Conservation (phyloP, 2,329 filamentous ascomycete species). For the Sphaerulina musiva region DNA sequence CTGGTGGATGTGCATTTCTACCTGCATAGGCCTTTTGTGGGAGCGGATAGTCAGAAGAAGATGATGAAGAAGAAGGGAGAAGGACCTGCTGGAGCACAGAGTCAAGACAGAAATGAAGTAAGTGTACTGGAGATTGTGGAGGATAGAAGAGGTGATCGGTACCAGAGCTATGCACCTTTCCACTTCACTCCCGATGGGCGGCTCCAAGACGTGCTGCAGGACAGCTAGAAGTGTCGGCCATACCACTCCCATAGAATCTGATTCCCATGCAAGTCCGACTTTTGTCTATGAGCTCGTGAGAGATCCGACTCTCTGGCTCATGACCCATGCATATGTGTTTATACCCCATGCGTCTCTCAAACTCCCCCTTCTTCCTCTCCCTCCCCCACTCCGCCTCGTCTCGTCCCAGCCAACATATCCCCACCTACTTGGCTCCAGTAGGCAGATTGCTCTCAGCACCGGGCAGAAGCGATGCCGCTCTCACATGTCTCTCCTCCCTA, state of each 20-base stretch:
- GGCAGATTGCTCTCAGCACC: slow-evolving; percentile 25
- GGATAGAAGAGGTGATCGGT: slow-evolving; percentile 35
- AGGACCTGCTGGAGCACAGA: slow-evolving; percentile 13
- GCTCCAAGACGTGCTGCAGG: slow-evolving; percentile 11
- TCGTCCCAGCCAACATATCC: background rate
- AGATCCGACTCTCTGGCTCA: background rate
- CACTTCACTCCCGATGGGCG: slow-evolving; percentile 18
- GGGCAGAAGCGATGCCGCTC: slow-evolving; percentile 40
- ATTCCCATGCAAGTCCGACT: background rate
- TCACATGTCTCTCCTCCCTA: slow-evolving; percentile 62
- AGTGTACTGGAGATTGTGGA: slow-evolving; percentile 41
- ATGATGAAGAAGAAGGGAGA: slow-evolving; percentile 32
- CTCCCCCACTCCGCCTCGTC: background rate
- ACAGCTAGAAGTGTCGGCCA: background rate
- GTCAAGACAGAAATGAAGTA: slow-evolving; percentile 23
- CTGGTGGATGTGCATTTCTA: slow-evolving; percentile 40
- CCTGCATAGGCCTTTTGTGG: slow-evolving; percentile 32
- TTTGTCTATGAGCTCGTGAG: background rate
- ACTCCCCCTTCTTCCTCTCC: background rate
- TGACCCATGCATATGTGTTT: background rate
- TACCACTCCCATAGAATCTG: background rate
- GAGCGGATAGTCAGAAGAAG: background rate
- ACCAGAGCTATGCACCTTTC: slow-evolving; percentile 37
- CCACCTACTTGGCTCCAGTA: slow-evolving; percentile 12
- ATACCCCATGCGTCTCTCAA: too few relatives aligned